Base-by-base conservation (phyloP, 805 yeast genomes). In the Cyberlindnera suaveolens region DNA sequence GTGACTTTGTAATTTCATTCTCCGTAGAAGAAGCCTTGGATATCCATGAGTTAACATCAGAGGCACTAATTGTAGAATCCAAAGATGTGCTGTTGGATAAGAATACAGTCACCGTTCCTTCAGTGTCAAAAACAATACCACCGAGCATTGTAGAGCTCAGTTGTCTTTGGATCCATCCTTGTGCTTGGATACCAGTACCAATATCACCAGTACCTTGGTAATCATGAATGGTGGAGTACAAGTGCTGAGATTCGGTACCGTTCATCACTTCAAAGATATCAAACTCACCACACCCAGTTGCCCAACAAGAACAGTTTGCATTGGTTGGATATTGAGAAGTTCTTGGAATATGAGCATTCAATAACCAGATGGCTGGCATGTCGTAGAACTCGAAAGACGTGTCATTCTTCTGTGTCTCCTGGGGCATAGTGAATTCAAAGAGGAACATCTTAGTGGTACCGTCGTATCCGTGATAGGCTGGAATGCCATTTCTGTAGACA, bases 191-290 rank as follows among this genome's bases (percentile, higher is more conserved):
- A 48, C 93, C 93, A 13, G 71, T 63, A 34, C 75, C 74, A 51
- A 84, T 72, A 54, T 75, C 73, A 43, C 66, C 82, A 36, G 81
- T 75, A 33, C 86, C 87, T 62, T 84, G 93, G 70, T 73, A 84
- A 56, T 81, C 86, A 60, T 84, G 93, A 60, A 84, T 65, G 7
- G 90, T 81, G 16, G 88, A 70, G 63, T 68, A 80, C 52, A 84
- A 69, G 44, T 79, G 71, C 40, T 61, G 62, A 20, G 74, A 60
- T 49, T 77, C 76, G 14, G 87, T 77, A 43, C 66, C 63, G 63
- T 83, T 83, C 78, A 80, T 74, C 34, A 78, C 80, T 65, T 84
- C 91, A 58, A 83, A 83, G 51, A 82, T 74, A 63, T 83, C 91
- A 52, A 78, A 81, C 62, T 83, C 89, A 60, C 90, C 89, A 63